A percentile compares a stretch with the other conserved stretches of the same genome.
phyloP scores from a whole-genome alignment of 2,329 filamentous ascomycete species.

The Microascus cirrosus region DNA sequence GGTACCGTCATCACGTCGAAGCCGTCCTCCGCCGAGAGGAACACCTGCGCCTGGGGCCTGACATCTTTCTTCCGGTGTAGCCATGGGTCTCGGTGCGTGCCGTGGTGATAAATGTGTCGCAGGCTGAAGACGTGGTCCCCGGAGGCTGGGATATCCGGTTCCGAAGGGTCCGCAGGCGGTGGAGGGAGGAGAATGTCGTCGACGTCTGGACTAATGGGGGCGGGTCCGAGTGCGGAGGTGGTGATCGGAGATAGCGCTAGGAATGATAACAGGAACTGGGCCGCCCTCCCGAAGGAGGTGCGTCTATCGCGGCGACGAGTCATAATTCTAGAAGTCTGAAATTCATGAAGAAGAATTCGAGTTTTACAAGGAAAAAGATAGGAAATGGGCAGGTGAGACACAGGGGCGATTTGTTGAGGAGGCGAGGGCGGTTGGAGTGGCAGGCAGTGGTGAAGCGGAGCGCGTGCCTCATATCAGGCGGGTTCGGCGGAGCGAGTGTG shows the following conservation, averaged over 20 bases:
- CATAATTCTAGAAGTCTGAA: background rate
- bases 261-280: constrained; percentile 53
- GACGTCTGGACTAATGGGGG: constrained; percentile 22
- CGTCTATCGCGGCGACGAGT: constrained; percentile 17
- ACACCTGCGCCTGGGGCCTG: constrained; percentile 40
- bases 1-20: constrained; percentile 37
- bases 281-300: constrained; percentile 51
- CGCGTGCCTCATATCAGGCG: constrained; percentile 5
- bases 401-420: constrained; percentile 2
- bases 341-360: background rate
- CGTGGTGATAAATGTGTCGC: constrained; percentile 88
- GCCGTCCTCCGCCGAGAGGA: constrained; percentile 49
- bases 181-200: constrained; percentile 31
- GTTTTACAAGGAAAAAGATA: background rate
- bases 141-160: constrained; percentile 30
- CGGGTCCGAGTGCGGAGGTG: constrained; percentile 18
- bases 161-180: constrained; percentile 23
- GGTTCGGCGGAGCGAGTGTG: background rate
- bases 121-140: constrained; percentile 55
- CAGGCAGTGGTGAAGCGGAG: constrained; percentile 1
- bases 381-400: background rate
- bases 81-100: constrained; percentile 64
- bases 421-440: background rate
- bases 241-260: constrained; percentile 44
- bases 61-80: constrained; percentile 73